Conservation (phyloP, 768 basidiomycete genomes). For the Bullera alba region DNA sequence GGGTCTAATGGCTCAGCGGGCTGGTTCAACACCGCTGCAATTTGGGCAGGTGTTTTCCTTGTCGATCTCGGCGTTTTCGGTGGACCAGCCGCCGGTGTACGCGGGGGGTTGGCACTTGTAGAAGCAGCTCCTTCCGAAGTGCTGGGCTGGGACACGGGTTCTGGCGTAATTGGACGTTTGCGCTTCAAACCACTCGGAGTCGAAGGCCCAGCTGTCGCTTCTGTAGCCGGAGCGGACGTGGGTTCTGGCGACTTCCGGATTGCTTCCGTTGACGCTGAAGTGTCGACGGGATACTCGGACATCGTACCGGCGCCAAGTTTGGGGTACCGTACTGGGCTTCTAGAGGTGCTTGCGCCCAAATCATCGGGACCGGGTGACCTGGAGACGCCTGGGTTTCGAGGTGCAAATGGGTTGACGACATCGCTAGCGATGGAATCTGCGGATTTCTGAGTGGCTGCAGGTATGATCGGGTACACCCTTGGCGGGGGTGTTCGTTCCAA, state of each 20-base stretch:
- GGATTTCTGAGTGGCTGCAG: conserved; percentile 1
- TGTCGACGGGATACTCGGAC: too few relatives aligned
- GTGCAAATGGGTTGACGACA: conserved; percentile 11
- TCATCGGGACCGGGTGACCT: conserved; percentile 14
- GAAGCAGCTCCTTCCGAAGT: too few relatives aligned
- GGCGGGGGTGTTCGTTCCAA: conserved; percentile 29
- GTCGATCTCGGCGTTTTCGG: neutral
- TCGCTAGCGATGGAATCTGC: conserved; percentile 1
- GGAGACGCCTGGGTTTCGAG: conserved; percentile 20
- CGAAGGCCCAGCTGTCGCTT: too few relatives aligned
- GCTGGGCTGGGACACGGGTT: too few relatives aligned
- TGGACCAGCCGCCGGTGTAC: too few relatives aligned
- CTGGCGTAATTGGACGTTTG: too few relatives aligned
- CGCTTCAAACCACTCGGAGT: too few relatives aligned
- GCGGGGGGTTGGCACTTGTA: too few relatives aligned
- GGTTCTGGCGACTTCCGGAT: too few relatives aligned
- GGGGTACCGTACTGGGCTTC: conserved; percentile 1
- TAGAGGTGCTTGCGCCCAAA: neutral
- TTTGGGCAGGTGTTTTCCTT: neutral
- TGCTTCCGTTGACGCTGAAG: too few relatives aligned
- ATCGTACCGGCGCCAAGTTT: too few relatives aligned
- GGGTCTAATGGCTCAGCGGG: neutral
- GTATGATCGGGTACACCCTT: conserved; percentile 1
- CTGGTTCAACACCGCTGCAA: neutral
- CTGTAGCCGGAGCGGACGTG: too few relatives aligned